Base-by-base conservation (phyloP, 2,329 filamentous ascomycete species). In the Sporothrix pallida region DNA sequence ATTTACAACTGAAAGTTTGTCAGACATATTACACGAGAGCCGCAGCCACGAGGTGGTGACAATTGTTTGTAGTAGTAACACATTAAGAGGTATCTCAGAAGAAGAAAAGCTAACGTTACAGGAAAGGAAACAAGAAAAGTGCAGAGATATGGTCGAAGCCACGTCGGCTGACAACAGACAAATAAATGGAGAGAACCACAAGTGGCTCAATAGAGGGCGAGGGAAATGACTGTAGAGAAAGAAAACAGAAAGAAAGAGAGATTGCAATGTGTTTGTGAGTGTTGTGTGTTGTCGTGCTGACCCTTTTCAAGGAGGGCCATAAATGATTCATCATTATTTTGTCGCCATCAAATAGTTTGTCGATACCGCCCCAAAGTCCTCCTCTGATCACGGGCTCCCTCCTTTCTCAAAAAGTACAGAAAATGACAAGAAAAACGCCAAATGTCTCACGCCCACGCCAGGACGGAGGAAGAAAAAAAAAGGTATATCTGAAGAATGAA, bases 71-170 rank as follows among this genome's bases (percentile, higher is more conserved):
- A 50, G 31, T 63, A 63, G 70, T 63, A 71, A 62, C 44, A 71
- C 70, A 71, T 71, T 63, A 71, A 63, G 56, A 63, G 70, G 70
- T 71, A 71, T 71, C 56, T 50, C 46, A 52, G 20, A 23, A 15
- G 10, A 26, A 26, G 13, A 23, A 20, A 54, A 54, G 67, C 46
- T 31, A 37, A 37, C 65, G 46, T 52, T 44, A 67, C 62, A 26
- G 26, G 6, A 48, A 67, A 50, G 7, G 42, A 71, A 10, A 20
- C 13, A 56, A 37, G 31, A 37, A 37, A 26, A 31, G 65, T 52
- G 65, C 46, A 50, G 37, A 52, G 37, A 37, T 23, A 67, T 67
- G n/a, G 44, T 48, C 46, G 15, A 10, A 9, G n/a, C n/a, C 42
- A 12, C 3, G 26, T 10, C 7, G 48, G 54, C 15, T 26, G n/a